These are phyloP conservation scores for Boletellus emodensis DNA, from an alignment of 768 basidiomycete species.

Conservation along the genomic window DNA sequence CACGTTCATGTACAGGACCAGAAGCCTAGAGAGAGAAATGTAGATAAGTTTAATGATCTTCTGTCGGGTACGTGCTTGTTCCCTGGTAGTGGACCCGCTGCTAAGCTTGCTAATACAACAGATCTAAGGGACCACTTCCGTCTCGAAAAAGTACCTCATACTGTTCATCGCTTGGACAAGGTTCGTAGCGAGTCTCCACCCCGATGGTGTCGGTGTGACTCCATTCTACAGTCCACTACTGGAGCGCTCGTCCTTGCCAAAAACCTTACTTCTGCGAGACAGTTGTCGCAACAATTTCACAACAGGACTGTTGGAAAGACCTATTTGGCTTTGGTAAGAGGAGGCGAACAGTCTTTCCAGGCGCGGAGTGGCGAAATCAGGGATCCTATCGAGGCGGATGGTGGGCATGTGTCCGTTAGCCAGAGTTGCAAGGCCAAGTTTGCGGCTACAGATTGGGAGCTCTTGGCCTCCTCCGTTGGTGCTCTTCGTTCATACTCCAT, in stretches of 20 bases:
- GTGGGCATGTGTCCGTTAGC: constrained; percentile 41
- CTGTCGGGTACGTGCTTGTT: constrained; percentile 30
- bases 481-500: constrained; percentile 7
- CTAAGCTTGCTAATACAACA: constrained; percentile 8
- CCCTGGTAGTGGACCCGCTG: constrained; percentile 1
- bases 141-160: constrained; percentile 37
- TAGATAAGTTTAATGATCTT: constrained; percentile 35
- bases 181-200: constrained; percentile 28
- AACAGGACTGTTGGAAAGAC: constrained; percentile 47
- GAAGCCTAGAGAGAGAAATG: constrained; percentile 21
- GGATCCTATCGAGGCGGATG: constrained; percentile 36
- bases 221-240: constrained; percentile 48
- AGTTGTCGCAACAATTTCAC: constrained; percentile 55
- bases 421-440: constrained; percentile 33
- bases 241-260: constrained; percentile 58
- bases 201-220: not conserved
- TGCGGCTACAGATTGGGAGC: constrained; percentile 48
- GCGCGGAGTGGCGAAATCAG: constrained; percentile 40
- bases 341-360: constrained; percentile 44
- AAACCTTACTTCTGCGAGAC: constrained; percentile 38
- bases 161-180: constrained; percentile 68
- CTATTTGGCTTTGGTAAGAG: constrained; percentile 63
- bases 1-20: constrained; percentile 10
- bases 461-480: constrained; percentile 56
- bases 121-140: constrained; percentile 30